Base-by-base conservation (phyloP, 208 protist genomes). In the Crithidia thermophila region DNA sequence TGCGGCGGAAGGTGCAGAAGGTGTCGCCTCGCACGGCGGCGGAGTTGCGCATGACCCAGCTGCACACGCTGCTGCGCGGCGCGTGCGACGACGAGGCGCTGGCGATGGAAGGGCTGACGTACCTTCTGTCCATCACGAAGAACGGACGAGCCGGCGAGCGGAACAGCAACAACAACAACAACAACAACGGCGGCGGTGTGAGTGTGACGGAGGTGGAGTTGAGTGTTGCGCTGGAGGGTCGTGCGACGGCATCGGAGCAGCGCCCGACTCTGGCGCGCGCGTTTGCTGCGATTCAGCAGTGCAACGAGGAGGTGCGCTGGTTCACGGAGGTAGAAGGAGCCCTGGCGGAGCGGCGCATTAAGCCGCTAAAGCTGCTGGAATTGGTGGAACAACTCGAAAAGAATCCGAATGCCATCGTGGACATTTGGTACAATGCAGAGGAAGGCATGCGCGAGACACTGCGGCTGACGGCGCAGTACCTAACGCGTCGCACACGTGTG, bases 401-500 rank as follows among this genome's bases (percentile, higher is more conserved):
- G 9, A 36, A 59, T 21, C 36, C 52, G 6, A 59, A 59, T 31
- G 52, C 52, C 21, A 21, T 45, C 5, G 3, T 45, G 36, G 23
- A 59, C 16, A 18, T 59, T 16, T 59, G 52, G 52, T 59, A 59
- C 52, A 33, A 45, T 14, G 52, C 52, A 28, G 36, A 59, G 16
- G 52, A 45, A 14, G 52, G 3, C 11, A 18, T 36, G 36, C 36
- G 52, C 20, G 52, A 59, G 34, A 59, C 52, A 10, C 36, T 59
- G 20, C 36, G 37, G 34, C 23, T 59, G 52, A 45, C 36, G 10
- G 10, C 46, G 59, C 46, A 53, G 43, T 51, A 52, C 28, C 43
- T 63, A 30, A 42, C 28, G n/a, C 42, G 43, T 6, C 40, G 43
- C 23, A 7, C 33, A 31, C 46, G 52, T 16, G 36, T 21, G 36